Evolutionary conservation across 1,139 yeast species (phyloP).

Genomic region (Chernovozyma sophiae-reginae): DNA sequence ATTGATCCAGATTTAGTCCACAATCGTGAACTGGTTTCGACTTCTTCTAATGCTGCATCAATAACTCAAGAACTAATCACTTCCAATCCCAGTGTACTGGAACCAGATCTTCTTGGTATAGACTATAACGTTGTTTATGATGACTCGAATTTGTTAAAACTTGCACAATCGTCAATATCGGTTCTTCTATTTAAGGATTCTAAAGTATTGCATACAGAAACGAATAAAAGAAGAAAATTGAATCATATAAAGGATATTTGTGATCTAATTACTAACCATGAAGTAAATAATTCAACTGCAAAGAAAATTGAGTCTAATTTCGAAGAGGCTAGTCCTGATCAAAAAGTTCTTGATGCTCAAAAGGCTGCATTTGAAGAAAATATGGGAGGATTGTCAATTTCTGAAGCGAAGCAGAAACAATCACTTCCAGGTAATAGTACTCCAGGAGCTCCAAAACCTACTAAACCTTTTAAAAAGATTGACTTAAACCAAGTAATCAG

Average conservation of each 20-base stretch:
- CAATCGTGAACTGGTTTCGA: not conserved
- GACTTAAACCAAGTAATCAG: conserved; percentile 38
- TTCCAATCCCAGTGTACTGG: not conserved
- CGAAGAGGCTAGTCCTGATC: conserved; percentile 79
- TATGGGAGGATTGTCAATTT: conserved; percentile 22
- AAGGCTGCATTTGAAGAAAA: conserved; percentile 44
- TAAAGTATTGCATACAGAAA: conserved; percentile 7
- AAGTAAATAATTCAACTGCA: conserved; percentile 39
- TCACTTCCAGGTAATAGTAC: not conserved
- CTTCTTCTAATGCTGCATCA: not conserved
- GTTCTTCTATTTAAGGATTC: conserved; percentile 14
- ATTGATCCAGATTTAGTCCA: not conserved
- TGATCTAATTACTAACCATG: conserved; percentile 38
- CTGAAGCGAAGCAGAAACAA: conserved; percentile 2
- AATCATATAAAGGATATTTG: conserved; percentile 1
- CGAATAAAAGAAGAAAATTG: conserved; percentile 20
- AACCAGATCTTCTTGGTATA: not conserved
- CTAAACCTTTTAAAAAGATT: conserved; percentile 40
- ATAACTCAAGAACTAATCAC: not conserved
- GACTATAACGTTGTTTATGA: conserved; percentile 15
- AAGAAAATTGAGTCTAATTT: conserved; percentile 55
- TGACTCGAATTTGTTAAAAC: conserved; percentile 16
- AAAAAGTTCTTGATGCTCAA: conserved; percentile 61
- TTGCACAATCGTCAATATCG: conserved; percentile 12
- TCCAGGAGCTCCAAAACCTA: conserved; percentile 15